Conservation (phyloP, 2,329 filamentous ascomycete species). For the Paraphoma sp. region DNA sequence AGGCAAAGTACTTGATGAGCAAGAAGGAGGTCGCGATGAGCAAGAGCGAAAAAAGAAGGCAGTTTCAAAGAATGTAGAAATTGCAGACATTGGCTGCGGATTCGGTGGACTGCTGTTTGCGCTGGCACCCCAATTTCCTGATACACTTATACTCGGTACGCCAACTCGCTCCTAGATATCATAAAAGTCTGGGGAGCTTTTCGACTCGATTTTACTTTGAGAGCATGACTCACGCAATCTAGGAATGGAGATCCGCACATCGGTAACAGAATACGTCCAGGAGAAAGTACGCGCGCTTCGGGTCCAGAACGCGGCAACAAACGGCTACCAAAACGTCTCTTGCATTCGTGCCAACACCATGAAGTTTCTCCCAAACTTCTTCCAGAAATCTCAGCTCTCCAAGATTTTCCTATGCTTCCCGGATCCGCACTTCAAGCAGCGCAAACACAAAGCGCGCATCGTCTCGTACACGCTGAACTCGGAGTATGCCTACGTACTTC, state of each 20-base stretch:
- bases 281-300: slow-evolving; percentile 86
- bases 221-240: no score
- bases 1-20: slow-evolving; percentile 23
- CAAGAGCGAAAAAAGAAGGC: slow-evolving; percentile 20
- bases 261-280: slow-evolving; percentile 89
- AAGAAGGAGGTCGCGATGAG: slow-evolving; percentile 25
- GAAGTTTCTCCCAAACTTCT: slow-evolving; percentile 99
- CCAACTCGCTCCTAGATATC: no score
- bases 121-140: slow-evolving; percentile 79
- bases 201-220: no score
- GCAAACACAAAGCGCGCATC: slow-evolving; percentile 97
- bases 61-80: slow-evolving; percentile 76
- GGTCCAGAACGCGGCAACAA: slow-evolving; percentile 61
- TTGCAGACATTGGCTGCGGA: slow-evolving; percentile 96
- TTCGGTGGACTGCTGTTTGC: slow-evolving; percentile 92
- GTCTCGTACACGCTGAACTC: slow-evolving; percentile 87
- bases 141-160: slow-evolving; percentile 81
- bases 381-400: slow-evolving; percentile 77
- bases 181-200: no score
- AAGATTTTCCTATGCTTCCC: slow-evolving; percentile 99
- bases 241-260: slow-evolving; percentile 91
- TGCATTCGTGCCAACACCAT: slow-evolving; percentile 94
- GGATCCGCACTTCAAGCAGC: slow-evolving; percentile 95
- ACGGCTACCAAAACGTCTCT: slow-evolving; percentile 81
- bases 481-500: slow-evolving; percentile 89